Percentiles rank a stretch among this genome's conserved stretches.
phyloP scores from a whole-genome alignment of 83 land plant genomes.

The Picea engelmannii region DNA sequence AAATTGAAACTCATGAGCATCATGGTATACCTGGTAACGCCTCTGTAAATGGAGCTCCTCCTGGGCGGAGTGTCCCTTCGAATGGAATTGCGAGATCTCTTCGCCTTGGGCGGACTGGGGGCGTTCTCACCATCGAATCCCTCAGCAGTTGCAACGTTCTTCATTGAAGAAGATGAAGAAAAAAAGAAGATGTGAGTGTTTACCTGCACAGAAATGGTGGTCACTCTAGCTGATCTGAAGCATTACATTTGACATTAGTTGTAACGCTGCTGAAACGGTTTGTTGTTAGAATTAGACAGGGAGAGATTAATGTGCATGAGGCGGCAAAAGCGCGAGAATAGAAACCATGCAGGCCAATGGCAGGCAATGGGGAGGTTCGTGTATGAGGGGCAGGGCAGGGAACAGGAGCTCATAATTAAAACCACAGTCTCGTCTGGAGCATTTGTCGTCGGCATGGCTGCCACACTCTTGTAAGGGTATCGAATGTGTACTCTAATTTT shows the following conservation, averaged over 20 bases:
- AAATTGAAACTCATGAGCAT: too few relatives aligned
- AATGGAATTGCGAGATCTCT: constrained; percentile 34
- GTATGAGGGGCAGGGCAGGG: constrained; percentile 4
- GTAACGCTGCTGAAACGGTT: neutral
- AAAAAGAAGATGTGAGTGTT: neutral
- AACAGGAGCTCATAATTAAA: constrained; percentile 5
- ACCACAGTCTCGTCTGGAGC: neutral
- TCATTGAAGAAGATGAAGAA: neutral
- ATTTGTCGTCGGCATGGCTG: constrained; percentile 18
- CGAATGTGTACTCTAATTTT: neutral
- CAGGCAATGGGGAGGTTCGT: neutral
- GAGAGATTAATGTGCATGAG: neutral
- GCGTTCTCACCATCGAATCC: neutral
- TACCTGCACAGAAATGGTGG: neutral
- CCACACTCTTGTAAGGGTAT: neutral
- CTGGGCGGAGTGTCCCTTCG: constrained; percentile 47
- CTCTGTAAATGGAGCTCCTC: constrained; percentile 58
- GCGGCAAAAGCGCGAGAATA: constrained; percentile 13
- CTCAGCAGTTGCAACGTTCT: neutral
- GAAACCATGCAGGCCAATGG: constrained; percentile 11
- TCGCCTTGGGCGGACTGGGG: constrained; percentile 21
- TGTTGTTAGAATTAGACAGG: neutral
- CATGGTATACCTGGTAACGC: too few relatives aligned
- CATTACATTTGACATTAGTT: neutral
- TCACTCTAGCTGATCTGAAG: neutral